Evolutionary conservation across 1,284 basidiomycete genomes (phyloP), one percentile per base, ranked within the genome.

Genomic region (Athelia sp.): DNA sequence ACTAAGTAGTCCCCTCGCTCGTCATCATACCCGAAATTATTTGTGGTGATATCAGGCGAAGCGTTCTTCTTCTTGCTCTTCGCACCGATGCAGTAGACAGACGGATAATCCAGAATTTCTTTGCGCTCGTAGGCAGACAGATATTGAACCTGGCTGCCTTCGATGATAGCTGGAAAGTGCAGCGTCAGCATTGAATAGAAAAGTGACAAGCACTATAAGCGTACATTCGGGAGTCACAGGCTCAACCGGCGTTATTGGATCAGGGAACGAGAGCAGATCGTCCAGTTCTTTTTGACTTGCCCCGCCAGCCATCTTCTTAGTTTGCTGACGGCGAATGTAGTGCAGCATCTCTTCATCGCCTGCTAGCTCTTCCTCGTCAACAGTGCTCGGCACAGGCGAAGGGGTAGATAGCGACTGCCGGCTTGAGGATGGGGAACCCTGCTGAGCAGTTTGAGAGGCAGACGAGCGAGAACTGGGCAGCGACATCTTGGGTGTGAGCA

Each of bases 341-440:
- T 90, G 86, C 60, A 90, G 73, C 96, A 99, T 99, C 72, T 99
- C 97, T 54, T 94, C 92, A 62, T 99, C 97, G 18, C 91, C 97
- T 13, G 87, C 69, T 1, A 87, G 53, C 67, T 98, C 94, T 56
- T 99, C 97, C 54, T 99, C 96, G 55, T 95, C 92, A 1, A 87
- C 73, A 2, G 78, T 71, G 55, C 78, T 84, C 19, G 80, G 85
- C 6, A 76, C 79, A 3, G 88, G 88, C 9, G 89, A 91, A n/a
- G 88, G 87, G 2, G 89, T 90, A 4, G 85, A 88, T 23, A 88
- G 63, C 10, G 87, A 88, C 55, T 87, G 86, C 22, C 84, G 75
- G 57, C 84, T 86, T 17, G 86, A 81, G 18, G 84, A 83, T 3
- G 89, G 85, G 1, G 88, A 85, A 31, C 72, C 63, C 47, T 81